Base-by-base conservation (phyloP, 768 basidiomycete genomes). In the Stropharia rugosoannulata region DNA sequence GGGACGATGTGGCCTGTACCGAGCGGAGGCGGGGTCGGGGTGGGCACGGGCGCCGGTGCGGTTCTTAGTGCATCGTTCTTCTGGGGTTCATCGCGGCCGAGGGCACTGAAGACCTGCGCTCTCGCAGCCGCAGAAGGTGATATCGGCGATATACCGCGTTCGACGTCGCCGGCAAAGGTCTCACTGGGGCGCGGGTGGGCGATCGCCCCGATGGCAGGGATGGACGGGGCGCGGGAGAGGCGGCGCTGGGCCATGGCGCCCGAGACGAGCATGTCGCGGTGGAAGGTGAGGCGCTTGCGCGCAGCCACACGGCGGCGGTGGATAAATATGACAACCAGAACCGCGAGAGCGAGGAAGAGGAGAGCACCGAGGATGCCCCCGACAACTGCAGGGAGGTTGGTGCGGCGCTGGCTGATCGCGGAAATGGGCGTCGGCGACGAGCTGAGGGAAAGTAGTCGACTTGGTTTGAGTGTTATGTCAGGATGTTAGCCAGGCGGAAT, bases 321-420 rank as follows among this genome's bases (percentile, higher is more conserved):
- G 39, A 61, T 15, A 19, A 62, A 54, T 4, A 65, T 56, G 36
- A 55, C 38, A 22, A 62, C 44, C 3, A 50, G 25, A 13, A 40
- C 57, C 32, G 64, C 42, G 48, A 66, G 57, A 0, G 45, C 60
- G n/a, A 64, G 54, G 38, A 56, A 32, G 19, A 57, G 42, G 25
- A 66, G 50, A 2, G 48, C 39, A 42, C 63, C 65, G 27, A 62
- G 32, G 29, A 58, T 54, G 38, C 56, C 55, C 36, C 61, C 65
- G 13, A 63, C 57, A 42, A 65, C 59, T 6, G 56, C 64, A 4
- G 56, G 46, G 16, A 65, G 45, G 53, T 62, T 64, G 10, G 53
- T 42, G 19, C 46, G 52, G 10, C 45, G 37, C 12, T 44, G 49
- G 1, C 22, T 18, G 2, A 13, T 13, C 38, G 56, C 18, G 35